These are phyloP conservation scores for Botrytis aclada DNA, from an alignment of 2,329 filamentous ascomycete species.

Conservation along the genomic window DNA sequence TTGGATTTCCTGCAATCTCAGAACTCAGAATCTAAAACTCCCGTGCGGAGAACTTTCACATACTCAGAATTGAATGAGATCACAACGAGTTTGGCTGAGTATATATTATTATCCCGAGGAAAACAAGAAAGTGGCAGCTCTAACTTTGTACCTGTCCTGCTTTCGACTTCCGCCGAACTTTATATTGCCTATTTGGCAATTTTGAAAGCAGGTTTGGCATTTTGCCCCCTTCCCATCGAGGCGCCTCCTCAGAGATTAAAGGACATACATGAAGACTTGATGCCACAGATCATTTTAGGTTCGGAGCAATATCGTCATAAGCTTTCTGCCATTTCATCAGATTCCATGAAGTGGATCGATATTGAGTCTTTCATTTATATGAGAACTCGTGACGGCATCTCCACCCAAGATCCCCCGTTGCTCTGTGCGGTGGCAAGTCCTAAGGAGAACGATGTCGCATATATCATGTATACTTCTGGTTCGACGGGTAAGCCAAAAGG, in stretches of 20 bases:
- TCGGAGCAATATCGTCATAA: background rate
- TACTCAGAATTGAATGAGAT: slow-evolving; percentile 5
- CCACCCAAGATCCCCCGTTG: background rate
- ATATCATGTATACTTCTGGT: slow-evolving; percentile 24
- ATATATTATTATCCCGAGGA: background rate
- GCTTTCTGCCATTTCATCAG: background rate
- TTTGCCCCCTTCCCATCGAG: slow-evolving; percentile 39
- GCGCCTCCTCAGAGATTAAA: slow-evolving; percentile 20
- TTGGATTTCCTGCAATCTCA: slow-evolving; percentile 10
- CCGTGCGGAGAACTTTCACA: background rate
- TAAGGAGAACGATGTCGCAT: slow-evolving; percentile 11
- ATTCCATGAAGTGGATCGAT: slow-evolving; percentile 2
- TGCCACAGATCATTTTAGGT: background rate
- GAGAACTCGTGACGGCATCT: background rate
- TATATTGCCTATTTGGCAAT: slow-evolving; percentile 38
- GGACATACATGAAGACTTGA: background rate
- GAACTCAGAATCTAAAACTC: background rate
- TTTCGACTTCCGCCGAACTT: slow-evolving; percentile 34
- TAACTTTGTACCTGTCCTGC: slow-evolving; percentile 1
- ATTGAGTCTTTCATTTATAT: slow-evolving; percentile 8
- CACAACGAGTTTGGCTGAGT: background rate
- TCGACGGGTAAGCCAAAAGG: slow-evolving; percentile 25
- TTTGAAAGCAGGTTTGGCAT: slow-evolving; percentile 38
- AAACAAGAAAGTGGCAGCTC: background rate
- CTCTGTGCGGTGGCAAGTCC: background rate